A percentile compares a stretch with the other conserved stretches of the same genome.
These are phyloP conservation scores for Apium graveolens DNA, from an alignment of 129 eudicot genomes.

Conservation along the genomic window DNA sequence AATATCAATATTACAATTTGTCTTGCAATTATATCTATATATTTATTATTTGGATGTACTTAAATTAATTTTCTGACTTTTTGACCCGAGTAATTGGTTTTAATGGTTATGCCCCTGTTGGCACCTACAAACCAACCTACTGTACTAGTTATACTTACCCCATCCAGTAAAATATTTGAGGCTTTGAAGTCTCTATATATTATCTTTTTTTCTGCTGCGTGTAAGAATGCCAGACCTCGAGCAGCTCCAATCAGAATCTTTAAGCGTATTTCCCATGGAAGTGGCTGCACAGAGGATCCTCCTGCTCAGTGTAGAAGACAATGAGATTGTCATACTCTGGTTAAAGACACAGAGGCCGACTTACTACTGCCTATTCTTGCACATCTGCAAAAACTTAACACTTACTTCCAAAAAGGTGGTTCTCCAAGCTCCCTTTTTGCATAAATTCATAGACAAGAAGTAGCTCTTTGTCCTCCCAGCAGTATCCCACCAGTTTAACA, in stretches of 20 bases:
- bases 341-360: background rate
- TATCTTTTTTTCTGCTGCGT: conserved; percentile 55
- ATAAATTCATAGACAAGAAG: conserved; percentile 86
- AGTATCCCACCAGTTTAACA: conserved; percentile 84
- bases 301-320: conserved; percentile 30
- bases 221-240: conserved; percentile 77
- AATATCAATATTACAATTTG: background rate
- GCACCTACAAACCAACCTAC: background rate
- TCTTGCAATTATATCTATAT: background rate
- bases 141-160: conserved; percentile 35
- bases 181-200: conserved; percentile 91
- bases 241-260: conserved; percentile 84
- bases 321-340: conserved; percentile 9
- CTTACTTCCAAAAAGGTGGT: conserved; percentile 95
- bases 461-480: conserved; percentile 73
- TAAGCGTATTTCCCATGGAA: conserved; percentile 74
- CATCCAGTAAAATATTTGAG: conserved; percentile 78
- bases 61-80: background rate
- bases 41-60: background rate
- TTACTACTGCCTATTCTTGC: background rate
- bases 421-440: conserved; percentile 68
- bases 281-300: conserved; percentile 75
- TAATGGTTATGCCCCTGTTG: background rate
- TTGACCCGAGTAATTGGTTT: background rate
- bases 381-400: background rate